Evolutionary conservation across 2,329 filamentous ascomycete species (phyloP), one percentile per base, ranked within the genome.

Genomic region (Rutstroemia sp.): DNA sequence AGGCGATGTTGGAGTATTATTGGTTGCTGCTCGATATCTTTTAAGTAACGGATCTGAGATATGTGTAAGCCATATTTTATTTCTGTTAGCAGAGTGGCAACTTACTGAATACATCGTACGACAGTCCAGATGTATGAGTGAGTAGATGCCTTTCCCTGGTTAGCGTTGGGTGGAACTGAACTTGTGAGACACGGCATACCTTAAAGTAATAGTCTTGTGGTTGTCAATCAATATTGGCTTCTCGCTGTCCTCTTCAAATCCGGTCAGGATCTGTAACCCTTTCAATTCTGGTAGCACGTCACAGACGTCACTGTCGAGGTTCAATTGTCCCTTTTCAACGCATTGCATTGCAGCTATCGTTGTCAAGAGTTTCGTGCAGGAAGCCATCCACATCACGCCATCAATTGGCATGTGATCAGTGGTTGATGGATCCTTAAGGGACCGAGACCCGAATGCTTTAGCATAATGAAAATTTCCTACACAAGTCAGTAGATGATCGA

Each of bases 311-410:
- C 80, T 75, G 51, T 83, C 80, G 0, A 83, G 68, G 1, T 61
- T 68, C 17, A 82, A 61, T 8, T 66, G 60, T 0, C 76, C 78
- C 51, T 74, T 69, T 63, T 83, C 81, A 1, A 83, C 79, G 0
- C 80, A 73, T 65, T 83, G 80, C 77, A 84, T 77, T 34, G 72
- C 75, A 0, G 79, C 77, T 8, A 82, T 64, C 0, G 73, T 76
- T 0, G 73, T 71, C 4, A 82, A 65, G 67, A 82, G 72, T 68
- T 83, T 83, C 16, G 80, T 81, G 63, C 77, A 81, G 0, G 78
- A 81, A 0, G 80, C 80, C 5, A 83, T 72, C 78, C 77, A 82
- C 64, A 84, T 87, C 1, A 82, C 71, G 8, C 73, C 81, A 41
- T 88, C 82, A 0, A 82, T 69, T 0, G 76, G 76, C 78, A 88